These are phyloP conservation scores for Aspergillus asperescens DNA, from an alignment of 495 filamentous ascomycete species.

Conservation along the genomic window DNA sequence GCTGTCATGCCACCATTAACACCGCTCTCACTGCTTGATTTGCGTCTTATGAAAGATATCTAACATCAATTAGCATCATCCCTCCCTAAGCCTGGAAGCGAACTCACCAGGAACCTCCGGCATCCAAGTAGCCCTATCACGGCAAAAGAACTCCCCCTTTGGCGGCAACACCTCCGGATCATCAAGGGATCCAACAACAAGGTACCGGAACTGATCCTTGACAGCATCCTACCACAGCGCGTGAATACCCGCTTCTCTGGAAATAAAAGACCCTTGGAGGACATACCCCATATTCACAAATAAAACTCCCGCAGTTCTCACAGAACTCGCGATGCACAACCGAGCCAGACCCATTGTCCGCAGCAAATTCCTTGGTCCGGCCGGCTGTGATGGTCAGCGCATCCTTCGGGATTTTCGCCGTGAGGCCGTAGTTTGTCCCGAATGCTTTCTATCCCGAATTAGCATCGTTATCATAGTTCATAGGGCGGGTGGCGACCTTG, in stretches of 20 bases:
- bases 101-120: slow-evolving; percentile 53
- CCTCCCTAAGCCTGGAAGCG: background rate
- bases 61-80: slow-evolving; percentile 19
- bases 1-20: no score
- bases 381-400: slow-evolving; percentile 38
- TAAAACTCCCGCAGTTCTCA: slow-evolving; percentile 53
- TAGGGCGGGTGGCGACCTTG: slow-evolving; percentile 30
- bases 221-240: slow-evolving; percentile 39
- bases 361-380: slow-evolving; percentile 45
- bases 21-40: no score
- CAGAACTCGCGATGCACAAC: slow-evolving; percentile 60
- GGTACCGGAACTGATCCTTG: slow-evolving; percentile 55
- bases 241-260: no score
- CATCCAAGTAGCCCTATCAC: slow-evolving; percentile 55
- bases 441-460: slow-evolving; percentile 47
- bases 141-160: slow-evolving; percentile 68
- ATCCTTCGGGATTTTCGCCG: slow-evolving; percentile 53
- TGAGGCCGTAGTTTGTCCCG: slow-evolving; percentile 58
- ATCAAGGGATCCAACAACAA: slow-evolving; percentile 61
- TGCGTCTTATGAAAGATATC: no score
- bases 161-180: slow-evolving; percentile 55
- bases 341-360: slow-evolving; percentile 52
- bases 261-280: no score
- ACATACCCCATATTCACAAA: slow-evolving; percentile 59
- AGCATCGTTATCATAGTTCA: background rate